phyloP scores from a whole-genome alignment of 768 basidiomycete species.

The Rubroboletus pulcherrimus region DNA sequence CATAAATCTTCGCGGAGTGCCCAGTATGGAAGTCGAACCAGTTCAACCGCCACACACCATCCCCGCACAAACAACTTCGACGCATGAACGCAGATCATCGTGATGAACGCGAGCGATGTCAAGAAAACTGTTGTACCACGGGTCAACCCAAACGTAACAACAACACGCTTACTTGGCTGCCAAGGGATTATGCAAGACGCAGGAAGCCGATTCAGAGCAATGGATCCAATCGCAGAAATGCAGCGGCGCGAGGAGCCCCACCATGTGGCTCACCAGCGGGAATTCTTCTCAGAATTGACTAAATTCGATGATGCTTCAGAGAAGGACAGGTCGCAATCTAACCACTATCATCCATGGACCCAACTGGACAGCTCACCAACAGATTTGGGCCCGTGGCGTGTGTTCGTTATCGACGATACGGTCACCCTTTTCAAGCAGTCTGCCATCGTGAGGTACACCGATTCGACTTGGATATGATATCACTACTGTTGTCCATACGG shows the following conservation, averaged over 20 bases:
- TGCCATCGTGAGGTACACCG: not conserved
- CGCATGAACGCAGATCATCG: not conserved
- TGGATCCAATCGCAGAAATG: not conserved
- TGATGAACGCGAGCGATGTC: not conserved
- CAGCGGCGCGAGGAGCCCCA: not conserved
- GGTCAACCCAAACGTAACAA: not conserved
- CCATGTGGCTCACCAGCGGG: not conserved
- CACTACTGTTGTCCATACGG: not conserved
- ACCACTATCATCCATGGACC: not conserved
- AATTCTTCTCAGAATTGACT: not conserved
- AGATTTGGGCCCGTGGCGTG: not conserved
- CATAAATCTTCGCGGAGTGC: not conserved
- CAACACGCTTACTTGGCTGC: not conserved
- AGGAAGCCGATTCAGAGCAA: not conserved
- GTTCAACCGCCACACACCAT: conserved; percentile 5
- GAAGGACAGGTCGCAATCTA: not conserved
- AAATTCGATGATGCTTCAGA: not conserved
- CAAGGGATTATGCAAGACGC: not conserved
- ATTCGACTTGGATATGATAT: not conserved
- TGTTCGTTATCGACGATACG: not conserved
- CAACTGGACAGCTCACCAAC: not conserved
- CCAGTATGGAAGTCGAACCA: conserved; percentile 12
- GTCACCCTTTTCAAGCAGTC: not conserved
- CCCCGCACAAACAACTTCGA: not conserved
- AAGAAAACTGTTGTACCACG: too few species aligned